Conservation (phyloP, 495 filamentous ascomycete species). For the Aspergillus carlsbadensis region DNA sequence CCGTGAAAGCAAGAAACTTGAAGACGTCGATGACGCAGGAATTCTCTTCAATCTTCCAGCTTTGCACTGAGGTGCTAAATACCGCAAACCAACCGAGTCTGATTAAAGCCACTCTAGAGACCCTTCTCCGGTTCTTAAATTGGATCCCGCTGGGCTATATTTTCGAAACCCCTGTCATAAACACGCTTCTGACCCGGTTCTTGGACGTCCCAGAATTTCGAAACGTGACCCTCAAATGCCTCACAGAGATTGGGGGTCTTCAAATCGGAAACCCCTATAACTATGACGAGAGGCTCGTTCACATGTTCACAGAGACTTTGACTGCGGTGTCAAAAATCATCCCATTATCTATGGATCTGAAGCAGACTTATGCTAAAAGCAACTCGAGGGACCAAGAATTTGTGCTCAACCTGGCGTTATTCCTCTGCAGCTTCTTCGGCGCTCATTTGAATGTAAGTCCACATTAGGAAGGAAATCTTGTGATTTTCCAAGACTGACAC, state of each 20-base stretch:
- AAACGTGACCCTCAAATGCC: slow-evolving; percentile 92
- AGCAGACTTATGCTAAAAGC: slow-evolving; percentile 82
- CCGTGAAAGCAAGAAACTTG: slow-evolving; percentile 87
- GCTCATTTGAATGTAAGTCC: slow-evolving; percentile 80
- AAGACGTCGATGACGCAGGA: slow-evolving; percentile 98
- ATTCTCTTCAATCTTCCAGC: slow-evolving; percentile 94
- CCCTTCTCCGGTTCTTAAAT: slow-evolving; percentile 91
- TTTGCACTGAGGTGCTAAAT: slow-evolving; percentile 90
- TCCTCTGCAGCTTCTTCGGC: slow-evolving; percentile 92
- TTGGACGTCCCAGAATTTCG: slow-evolving; percentile 89
- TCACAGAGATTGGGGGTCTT: slow-evolving; percentile 95
- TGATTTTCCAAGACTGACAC: slow-evolving; percentile 4
- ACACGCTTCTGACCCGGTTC: slow-evolving; percentile 87
- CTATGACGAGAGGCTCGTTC: slow-evolving; percentile 90
- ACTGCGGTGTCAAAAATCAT: slow-evolving; percentile 88
- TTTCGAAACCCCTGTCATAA: slow-evolving; percentile 95
- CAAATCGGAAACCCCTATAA: slow-evolving; percentile 73
- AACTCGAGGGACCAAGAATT: slow-evolving; percentile 96
- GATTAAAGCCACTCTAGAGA: slow-evolving; percentile 92
- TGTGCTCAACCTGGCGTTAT: slow-evolving; percentile 92
- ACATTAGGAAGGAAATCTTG: neutral
- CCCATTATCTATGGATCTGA: slow-evolving; percentile 83
- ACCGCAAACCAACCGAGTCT: slow-evolving; percentile 85
- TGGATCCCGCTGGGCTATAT: slow-evolving; percentile 99
- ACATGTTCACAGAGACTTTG: slow-evolving; percentile 96